phyloP scores from a whole-genome alignment of 1,139 yeast species.

The Hemisphaericaspora lyxosophila region DNA sequence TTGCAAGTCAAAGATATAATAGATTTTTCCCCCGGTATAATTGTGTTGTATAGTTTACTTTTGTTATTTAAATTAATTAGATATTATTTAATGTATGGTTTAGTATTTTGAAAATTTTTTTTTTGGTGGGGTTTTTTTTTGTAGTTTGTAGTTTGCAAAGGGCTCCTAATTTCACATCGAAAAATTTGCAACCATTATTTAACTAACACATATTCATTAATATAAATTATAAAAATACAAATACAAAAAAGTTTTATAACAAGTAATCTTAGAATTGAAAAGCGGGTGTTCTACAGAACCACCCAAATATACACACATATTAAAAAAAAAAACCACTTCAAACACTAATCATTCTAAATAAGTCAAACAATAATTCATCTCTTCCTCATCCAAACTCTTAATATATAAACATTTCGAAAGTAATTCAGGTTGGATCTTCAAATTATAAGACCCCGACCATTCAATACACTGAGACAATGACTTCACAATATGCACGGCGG shows the following conservation, averaged over 20 bases:
- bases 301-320: too few species aligned
- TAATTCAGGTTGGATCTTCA: constrained; percentile 54
- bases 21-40: background rate
- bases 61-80: background rate
- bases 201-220: too few species aligned
- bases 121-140: too few species aligned
- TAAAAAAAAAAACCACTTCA: too few species aligned
- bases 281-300: too few species aligned
- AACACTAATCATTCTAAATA: background rate
- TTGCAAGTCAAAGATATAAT: constrained; percentile 41
- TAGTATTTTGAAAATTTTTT: background rate
- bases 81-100: background rate
- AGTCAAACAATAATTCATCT: constrained; percentile 50
- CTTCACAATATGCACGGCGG: constrained; percentile 76
- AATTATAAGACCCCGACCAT: constrained; percentile 70
- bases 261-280: too few species aligned
- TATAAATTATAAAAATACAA: too few species aligned
- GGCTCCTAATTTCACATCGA: too few species aligned
- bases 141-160: too few species aligned
- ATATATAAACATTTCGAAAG: constrained; percentile 82
- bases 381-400: constrained; percentile 72
- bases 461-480: constrained; percentile 80
- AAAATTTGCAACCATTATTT: too few species aligned
- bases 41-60: background rate
- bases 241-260: too few species aligned